Percentiles rank a stretch among this genome's conserved stretches.
These are phyloP conservation scores for Coniochaeta sp. DNA, from an alignment of 2,329 filamentous ascomycete genomes.

Conservation along the genomic window DNA sequence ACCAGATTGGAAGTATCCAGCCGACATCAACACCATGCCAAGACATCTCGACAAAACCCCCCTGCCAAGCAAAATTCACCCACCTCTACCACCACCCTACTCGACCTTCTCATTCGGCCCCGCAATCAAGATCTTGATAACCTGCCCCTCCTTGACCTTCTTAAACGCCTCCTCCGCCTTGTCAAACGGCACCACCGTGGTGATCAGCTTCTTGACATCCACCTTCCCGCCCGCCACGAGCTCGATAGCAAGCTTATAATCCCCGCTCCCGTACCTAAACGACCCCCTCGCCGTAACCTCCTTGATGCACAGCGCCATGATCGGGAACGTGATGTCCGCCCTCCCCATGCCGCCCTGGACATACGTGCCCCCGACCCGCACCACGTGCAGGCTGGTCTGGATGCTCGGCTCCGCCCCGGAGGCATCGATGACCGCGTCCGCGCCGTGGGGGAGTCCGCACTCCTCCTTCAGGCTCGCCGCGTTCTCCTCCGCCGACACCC, in stretches of 20 bases:
- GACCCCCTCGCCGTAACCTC: slow-evolving; percentile 81
- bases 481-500: slow-evolving; percentile 61
- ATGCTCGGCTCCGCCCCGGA: slow-evolving; percentile 73
- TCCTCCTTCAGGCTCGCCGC: slow-evolving; percentile 59
- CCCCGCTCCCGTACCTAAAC: slow-evolving; percentile 83
- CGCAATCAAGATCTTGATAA: slow-evolving; percentile 61
- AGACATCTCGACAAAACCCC: no score
- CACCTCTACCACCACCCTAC: not conserved
- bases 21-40: no score
- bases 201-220: slow-evolving; percentile 76
- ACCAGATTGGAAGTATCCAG: no score
- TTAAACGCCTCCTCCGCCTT: slow-evolving; percentile 81
- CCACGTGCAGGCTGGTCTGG: slow-evolving; percentile 63
- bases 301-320: slow-evolving; percentile 83
- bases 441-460: slow-evolving; percentile 57
- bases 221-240: slow-evolving; percentile 67
- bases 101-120: slow-evolving; percentile 54
- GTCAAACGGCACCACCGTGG: slow-evolving; percentile 67
- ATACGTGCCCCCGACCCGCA: slow-evolving; percentile 66
- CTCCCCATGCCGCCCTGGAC: slow-evolving; percentile 90
- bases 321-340: slow-evolving; percentile 81
- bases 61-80: not conserved
- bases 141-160: slow-evolving; percentile 77
- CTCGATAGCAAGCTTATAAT: slow-evolving; percentile 78
- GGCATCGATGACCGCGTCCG: slow-evolving; percentile 74